A percentile compares a stretch with the other conserved stretches of the same genome.
Evolutionary conservation across 495 filamentous ascomycete species (phyloP).

Genomic region (Penicillium bovifimosum): DNA sequence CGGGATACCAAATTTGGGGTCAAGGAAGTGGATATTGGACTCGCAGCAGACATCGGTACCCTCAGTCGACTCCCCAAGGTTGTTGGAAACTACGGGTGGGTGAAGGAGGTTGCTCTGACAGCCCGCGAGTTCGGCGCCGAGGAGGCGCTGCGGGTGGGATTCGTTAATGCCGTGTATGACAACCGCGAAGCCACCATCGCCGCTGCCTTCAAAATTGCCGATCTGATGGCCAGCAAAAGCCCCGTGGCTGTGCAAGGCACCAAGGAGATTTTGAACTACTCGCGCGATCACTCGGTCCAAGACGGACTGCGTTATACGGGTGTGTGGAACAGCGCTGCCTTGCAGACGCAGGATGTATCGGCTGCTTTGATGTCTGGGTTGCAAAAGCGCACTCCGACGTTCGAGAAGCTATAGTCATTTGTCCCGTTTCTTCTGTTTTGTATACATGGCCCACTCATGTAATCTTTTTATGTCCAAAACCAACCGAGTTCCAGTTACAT

Average conservation of each 20-base stretch:
- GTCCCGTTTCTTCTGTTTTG: not conserved
- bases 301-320: conserved; percentile 80
- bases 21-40: conserved; percentile 92
- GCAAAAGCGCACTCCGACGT: conserved; percentile 73
- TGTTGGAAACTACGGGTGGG: conserved; percentile 73
- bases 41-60: conserved; percentile 92
- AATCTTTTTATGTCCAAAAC: not conserved
- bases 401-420: conserved; percentile 69
- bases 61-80: conserved; percentile 79
- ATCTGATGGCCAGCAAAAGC: conserved; percentile 70
- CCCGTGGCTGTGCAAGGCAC: conserved; percentile 90
- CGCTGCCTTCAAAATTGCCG: conserved; percentile 61
- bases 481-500: not conserved
- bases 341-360: conserved; percentile 77
- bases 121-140: conserved; percentile 70
- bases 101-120: conserved; percentile 82
- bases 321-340: conserved; percentile 77
- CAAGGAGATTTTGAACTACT: conserved; percentile 87
- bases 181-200: conserved; percentile 56
- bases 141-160: conserved; percentile 77
- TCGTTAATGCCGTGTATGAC: conserved; percentile 73
- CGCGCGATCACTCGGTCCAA: conserved; percentile 67
- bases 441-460: not conserved
- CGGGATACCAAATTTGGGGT: conserved; percentile 63
- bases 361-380: conserved; percentile 69